Conservation (phyloP, 2,329 filamentous ascomycete genomes). For the Rutstroemia sp. region DNA sequence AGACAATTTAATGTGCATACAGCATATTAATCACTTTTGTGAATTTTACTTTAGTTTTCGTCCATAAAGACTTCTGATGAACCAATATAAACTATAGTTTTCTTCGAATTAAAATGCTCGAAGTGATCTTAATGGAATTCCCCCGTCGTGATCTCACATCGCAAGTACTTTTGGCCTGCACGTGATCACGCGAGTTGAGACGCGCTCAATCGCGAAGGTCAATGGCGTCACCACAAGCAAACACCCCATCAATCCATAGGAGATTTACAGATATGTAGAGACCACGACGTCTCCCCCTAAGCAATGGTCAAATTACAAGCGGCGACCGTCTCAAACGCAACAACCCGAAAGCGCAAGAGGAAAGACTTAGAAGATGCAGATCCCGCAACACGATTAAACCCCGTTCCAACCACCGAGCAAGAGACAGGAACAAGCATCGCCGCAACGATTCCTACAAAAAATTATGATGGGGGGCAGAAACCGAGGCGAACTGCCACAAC, state of each 20-base stretch:
- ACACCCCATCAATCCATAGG: background rate
- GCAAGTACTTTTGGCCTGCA: background rate
- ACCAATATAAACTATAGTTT: background rate
- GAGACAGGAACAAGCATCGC: constrained; percentile 21
- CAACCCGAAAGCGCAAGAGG: constrained; percentile 34
- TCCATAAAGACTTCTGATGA: background rate
- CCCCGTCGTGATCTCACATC: no score
- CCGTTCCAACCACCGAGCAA: background rate
- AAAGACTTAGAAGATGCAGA: constrained; percentile 23
- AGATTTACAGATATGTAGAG: background rate
- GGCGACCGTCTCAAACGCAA: constrained; percentile 38
- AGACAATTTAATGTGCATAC: background rate
- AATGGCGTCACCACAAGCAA: background rate
- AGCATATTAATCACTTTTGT: background rate
- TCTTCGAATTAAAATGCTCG: background rate
- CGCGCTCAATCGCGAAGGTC: background rate
- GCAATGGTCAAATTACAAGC: constrained; percentile 34
- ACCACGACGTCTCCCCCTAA: background rate
- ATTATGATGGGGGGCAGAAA: constrained; percentile 43
- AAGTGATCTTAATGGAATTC: no score
- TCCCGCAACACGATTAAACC: constrained; percentile 1
- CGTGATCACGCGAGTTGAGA: background rate
- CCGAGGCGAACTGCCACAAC: constrained; percentile 38
- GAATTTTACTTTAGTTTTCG: background rate
- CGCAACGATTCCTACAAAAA: constrained; percentile 46